Evolutionary conservation across 345 rosid genomes (phyloP), one percentile per base, ranked within the genome.

Genomic region (Gossypium raimondii): DNA sequence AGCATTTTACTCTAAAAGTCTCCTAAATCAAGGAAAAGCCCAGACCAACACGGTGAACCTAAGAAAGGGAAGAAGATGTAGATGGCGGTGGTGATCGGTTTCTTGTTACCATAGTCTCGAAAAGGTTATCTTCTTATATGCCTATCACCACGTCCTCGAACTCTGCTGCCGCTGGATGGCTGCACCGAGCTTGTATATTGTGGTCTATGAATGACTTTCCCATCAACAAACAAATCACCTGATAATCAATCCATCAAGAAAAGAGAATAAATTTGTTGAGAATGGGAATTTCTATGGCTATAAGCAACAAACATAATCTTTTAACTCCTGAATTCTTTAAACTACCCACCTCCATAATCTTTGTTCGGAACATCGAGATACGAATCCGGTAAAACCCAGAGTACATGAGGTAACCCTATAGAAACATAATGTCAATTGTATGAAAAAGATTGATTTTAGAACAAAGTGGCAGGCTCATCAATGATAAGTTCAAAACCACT

Each of bases 331-430:
- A 25, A 43, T 77, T 27, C 51, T 53, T 16, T 14, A 52, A 16
- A 59, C 56, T 22, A 80, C 91, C 22, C 58, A 93, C 99, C 99
- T 85, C 98, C 99, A 78, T 95, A 95, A 76, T 95, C 99, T 79
- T 91, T 95, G 84, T 91, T 92, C 61, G 96, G 99, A 61, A 95
- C 99, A 74, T 93, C 99, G 27, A 91, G 92, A 77, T 90, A 93
- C 3, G 99, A 95, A 89, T 95, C 99, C 0, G 97, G 98, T 22
- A 95, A 82, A 45, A 95, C 98, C 99, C 98, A 95, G 18, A 93
- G 94, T 64, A 95, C 99, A 77, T 94, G 92, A 67, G 98, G 97
- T 72, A 87, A 76, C 16, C 81, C 98, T 93, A 80, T 56, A 56
- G 56, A 25, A 51, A 51, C n/a, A 51, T 1, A 20, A 68, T 24